Evolutionary conservation across 192 early-diverging fungal genomes (phyloP), one percentile per base, ranked within the genome.

Genomic region (Backusella westeae): DNA sequence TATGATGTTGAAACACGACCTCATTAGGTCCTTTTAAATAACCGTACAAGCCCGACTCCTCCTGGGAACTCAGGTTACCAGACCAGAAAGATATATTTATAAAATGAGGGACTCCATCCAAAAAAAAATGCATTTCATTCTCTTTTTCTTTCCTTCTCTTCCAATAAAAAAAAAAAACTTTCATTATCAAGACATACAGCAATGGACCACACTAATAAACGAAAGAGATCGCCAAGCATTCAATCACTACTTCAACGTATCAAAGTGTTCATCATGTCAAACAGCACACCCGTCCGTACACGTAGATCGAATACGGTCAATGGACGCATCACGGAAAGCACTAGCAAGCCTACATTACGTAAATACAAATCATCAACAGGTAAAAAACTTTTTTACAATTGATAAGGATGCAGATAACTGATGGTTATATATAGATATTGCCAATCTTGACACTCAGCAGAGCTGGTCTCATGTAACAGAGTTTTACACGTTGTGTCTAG

Each of bases 231-330:
- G 1, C n/a, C 56, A 9, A 63, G 56, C 12, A 26, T 63, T 12
- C 56, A 63, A 26, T 63, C 56, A 26, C 23, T 63, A 63, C 56
- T 63, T 63, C 56, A 29, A 29, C 23, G 56, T 29, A 63, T 63
- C 56, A 63, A 63, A 63, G 56, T 63, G 9, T 63, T 63, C 56
- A 63, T 63, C 23, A 63, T 63, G 56, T 29, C 56, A 29, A 63
- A 63, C 29, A 63, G 23, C 4, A 63, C 56, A 29, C 56, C 56
- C 4, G 56, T 63, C 1, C 56, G 56, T 63, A 63, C 56, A 10
- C 56, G 56, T 21, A 63, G 56, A 63, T 63, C 56, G 10, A 63
- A 63, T 63, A 63, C 56, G 3, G 56, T 63, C 21, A 63, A 63
- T 63, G 56, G 23, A 1, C 56, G 56, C 29, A 63, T 63, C 8